Conservation (phyloP, 2,329 filamentous ascomycete genomes). For the Fusarium albosuccineum region DNA sequence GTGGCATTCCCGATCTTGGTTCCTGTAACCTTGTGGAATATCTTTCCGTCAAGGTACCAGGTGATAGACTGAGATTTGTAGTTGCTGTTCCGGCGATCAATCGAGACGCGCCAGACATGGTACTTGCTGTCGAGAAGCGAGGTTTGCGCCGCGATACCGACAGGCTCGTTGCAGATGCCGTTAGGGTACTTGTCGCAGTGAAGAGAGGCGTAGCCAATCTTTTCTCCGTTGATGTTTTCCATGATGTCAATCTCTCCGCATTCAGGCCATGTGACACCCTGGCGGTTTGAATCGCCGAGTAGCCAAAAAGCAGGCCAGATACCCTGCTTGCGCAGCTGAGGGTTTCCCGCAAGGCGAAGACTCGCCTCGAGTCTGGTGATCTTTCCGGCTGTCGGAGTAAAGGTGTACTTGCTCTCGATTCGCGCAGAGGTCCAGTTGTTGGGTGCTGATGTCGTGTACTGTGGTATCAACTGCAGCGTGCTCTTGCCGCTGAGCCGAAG, state of each 20-base stretch:
- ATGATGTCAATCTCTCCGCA: constrained; percentile 71
- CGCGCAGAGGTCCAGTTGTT: constrained; percentile 67
- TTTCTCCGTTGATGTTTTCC: constrained; percentile 66
- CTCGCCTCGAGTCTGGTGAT: constrained; percentile 61
- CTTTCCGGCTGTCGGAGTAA: constrained; percentile 61
- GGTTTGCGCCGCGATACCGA: constrained; percentile 55
- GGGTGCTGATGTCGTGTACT: constrained; percentile 51
- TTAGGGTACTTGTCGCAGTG: constrained; percentile 63
- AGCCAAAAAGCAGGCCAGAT: constrained; percentile 73
- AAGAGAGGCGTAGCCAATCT: constrained; percentile 61
- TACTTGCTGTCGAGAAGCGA: constrained; percentile 56
- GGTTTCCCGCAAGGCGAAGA: constrained; percentile 61
- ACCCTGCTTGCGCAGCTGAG: constrained; percentile 60
- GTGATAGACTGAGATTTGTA: constrained; percentile 64
- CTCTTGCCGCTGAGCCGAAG: constrained; percentile 63
- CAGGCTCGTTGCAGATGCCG: constrained; percentile 65
- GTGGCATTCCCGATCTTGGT: constrained; percentile 57
- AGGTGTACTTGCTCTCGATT: constrained; percentile 63
- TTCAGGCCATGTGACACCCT: constrained; percentile 63
- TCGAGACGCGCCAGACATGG: constrained; percentile 64
- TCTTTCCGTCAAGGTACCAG: constrained; percentile 62
- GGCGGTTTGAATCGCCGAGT: constrained; percentile 63
- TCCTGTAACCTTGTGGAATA: constrained; percentile 60
- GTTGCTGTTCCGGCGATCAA: constrained; percentile 61
- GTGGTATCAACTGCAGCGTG: constrained; percentile 66